Conservation (phyloP, 495 filamentous ascomycete genomes). For the Saxispiralis lemnorum region DNA sequence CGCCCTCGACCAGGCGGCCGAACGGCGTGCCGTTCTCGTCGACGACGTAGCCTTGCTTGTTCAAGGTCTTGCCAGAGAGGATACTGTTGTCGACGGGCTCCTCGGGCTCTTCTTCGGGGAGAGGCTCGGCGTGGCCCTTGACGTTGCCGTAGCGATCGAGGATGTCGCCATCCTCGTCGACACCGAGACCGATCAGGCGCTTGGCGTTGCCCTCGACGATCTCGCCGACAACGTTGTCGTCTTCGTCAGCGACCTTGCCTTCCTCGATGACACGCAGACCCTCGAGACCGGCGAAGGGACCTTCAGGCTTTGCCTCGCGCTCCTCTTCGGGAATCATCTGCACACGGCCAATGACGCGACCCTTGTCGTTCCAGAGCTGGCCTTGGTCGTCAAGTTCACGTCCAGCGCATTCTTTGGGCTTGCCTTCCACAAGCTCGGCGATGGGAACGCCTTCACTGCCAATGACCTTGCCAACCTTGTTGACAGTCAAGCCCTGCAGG, state of each 20-base stretch:
- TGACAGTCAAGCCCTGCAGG: slow-evolving; percentile 49
- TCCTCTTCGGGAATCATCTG: slow-evolving; percentile 59
- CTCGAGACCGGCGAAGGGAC: slow-evolving; percentile 60
- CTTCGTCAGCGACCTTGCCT: slow-evolving; percentile 51
- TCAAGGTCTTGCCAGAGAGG: slow-evolving; percentile 52
- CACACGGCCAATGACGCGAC: slow-evolving; percentile 53
- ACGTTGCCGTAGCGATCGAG: slow-evolving; percentile 63
- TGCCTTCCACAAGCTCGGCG: slow-evolving; percentile 50
- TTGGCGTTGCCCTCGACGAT: slow-evolving; percentile 62
- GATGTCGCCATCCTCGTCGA: slow-evolving; percentile 74
- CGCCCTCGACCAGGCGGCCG: slow-evolving; percentile 51
- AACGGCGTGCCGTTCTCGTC: slow-evolving; percentile 49
- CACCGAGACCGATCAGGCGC: slow-evolving; percentile 52
- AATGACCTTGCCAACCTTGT: slow-evolving; percentile 66
- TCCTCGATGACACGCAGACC: slow-evolving; percentile 49
- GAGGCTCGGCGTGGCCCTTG: slow-evolving; percentile 40
- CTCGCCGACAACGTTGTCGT: slow-evolving; percentile 51
- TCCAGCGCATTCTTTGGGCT: slow-evolving; percentile 47
- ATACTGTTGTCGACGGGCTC: slow-evolving; percentile 36
- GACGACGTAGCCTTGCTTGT: slow-evolving; percentile 67
- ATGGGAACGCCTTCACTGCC: slow-evolving; percentile 52
- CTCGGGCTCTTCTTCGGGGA: slow-evolving; percentile 34
- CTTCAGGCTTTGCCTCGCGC: slow-evolving; percentile 48
- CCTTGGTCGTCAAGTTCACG: slow-evolving; percentile 55
- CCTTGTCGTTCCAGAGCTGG: slow-evolving; percentile 55